These are phyloP conservation scores for Pichia sp. DNA, from an alignment of 1,139 yeast genomes.

Conservation along the genomic window DNA sequence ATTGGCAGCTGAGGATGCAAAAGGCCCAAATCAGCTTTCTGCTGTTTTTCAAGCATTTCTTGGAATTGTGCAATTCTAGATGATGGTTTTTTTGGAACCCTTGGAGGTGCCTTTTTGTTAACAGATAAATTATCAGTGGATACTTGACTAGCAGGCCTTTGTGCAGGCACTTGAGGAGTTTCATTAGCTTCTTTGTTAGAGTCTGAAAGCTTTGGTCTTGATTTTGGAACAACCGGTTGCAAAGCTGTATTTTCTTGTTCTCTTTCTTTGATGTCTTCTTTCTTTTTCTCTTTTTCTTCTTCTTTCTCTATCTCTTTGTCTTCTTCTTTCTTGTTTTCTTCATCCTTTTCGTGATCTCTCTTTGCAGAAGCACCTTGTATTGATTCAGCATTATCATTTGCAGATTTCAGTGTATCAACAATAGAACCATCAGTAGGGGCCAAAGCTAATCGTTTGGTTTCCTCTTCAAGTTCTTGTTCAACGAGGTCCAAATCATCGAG, in stretches of 20 bases:
- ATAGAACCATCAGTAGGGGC: background rate
- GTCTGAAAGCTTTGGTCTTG: background rate
- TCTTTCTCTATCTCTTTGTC: background rate
- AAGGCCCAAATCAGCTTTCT: constrained; percentile 28
- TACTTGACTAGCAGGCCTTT: background rate
- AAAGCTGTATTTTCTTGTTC: background rate
- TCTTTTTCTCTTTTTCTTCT: background rate
- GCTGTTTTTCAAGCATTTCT: constrained; percentile 53
- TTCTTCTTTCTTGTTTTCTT: too few species aligned
- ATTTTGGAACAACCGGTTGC: background rate
- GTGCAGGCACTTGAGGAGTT: background rate
- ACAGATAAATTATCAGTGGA: background rate
- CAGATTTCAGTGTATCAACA: too few species aligned
- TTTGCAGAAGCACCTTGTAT: too few species aligned
- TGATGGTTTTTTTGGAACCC: constrained; percentile 68
- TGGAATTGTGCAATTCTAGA: constrained; percentile 77
- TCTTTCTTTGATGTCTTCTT: background rate
- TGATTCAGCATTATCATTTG: too few species aligned
- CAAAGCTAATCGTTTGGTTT: background rate
- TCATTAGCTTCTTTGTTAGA: too few species aligned
- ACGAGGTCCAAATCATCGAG: background rate
- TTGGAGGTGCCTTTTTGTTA: constrained; percentile 45
- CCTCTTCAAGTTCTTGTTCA: background rate
- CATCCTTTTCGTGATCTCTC: too few species aligned
- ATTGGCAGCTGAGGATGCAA: constrained; percentile 15